Evolutionary conservation across 768 basidiomycete genomes (phyloP), one percentile per base, ranked within the genome.

Genomic region (Hygrocybe punicea): DNA sequence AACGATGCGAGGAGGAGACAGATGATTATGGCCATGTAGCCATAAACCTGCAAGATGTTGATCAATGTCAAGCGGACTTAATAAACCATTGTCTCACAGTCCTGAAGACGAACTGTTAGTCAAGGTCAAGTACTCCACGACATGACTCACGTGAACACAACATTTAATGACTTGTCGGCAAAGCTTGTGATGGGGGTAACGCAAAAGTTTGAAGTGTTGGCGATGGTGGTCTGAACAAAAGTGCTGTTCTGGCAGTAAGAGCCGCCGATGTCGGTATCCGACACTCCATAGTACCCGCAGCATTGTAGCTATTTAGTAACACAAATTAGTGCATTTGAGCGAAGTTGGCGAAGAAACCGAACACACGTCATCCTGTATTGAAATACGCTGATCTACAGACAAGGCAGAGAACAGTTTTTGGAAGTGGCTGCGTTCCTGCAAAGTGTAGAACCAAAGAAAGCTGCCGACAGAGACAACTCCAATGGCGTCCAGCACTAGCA

Each of bases 271-370:
- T 79, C 83, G 3, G 76, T 61, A 58, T 87, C 81, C 2, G 81
- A 82, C 19, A 82, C 82, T 60, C 82, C 82, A 67, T 89, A 89
- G 71, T 93, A 96, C 16, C 93, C 93, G 64, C 93, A 96, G 73
- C 93, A 95, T 55, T 73, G 69, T 63, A 92, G 78, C 92, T 94
- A 47, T 48, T n/a, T 24, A 3, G 3, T 34, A 42, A 10, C 16
- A 5, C n/a, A n/a, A n/a, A n/a, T 17, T 23, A 7, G 37, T 37
- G n/a, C 9, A 35, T 25, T 13, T 29, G 17, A 6, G 34, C 36
- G 34, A 16, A 29, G 10, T 44, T 17, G 34, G 25, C 46, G 33
- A 46, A 34, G 42, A n/a, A 13, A 25, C 7, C 24, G 8, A 16
- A 71, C 79, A 58, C 60, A 92, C 92, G 78, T 78, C 71, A 63